Evolutionary conservation across 1,284 basidiomycete species (phyloP).

Genomic region (Trametes versicolor): DNA sequence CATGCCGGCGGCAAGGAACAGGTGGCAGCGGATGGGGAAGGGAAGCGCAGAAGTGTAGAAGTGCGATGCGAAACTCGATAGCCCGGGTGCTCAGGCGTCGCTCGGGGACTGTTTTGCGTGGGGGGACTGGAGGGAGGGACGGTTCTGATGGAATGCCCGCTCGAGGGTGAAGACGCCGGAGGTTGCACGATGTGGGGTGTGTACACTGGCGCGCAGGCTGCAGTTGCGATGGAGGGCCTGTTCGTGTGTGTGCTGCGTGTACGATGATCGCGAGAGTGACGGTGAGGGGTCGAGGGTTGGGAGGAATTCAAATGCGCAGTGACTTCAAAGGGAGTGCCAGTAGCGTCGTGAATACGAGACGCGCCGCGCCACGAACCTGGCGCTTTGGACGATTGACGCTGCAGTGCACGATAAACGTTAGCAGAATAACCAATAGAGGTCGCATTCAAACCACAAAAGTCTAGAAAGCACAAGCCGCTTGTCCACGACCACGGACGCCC

Average conservation of each 20-base stretch:
- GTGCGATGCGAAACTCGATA: background rate
- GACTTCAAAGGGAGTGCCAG: background rate
- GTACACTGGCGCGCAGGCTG: background rate
- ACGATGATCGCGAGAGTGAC: too few species aligned
- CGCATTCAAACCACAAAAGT: background rate
- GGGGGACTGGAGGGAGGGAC: background rate
- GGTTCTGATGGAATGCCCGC: background rate
- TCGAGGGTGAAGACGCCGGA: background rate
- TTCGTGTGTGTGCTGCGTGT: too few species aligned
- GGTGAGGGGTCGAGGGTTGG: too few species aligned
- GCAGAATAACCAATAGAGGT: background rate
- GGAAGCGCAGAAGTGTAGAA: too few species aligned
- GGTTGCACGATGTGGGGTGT: background rate
- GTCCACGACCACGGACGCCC: too few species aligned
- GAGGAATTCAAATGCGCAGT: too few species aligned
- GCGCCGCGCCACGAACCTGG: background rate
- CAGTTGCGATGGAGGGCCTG: background rate
- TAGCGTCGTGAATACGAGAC: background rate
- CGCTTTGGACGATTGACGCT: background rate
- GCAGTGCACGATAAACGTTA: background rate
- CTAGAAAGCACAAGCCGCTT: background rate
- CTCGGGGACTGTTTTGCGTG: background rate
- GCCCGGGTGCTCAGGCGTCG: too few species aligned
- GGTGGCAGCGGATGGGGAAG: background rate
- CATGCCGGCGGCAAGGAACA: constrained; percentile 7